Conservation (phyloP, 345 rosid genomes). For the Laguncularia racemosa region DNA sequence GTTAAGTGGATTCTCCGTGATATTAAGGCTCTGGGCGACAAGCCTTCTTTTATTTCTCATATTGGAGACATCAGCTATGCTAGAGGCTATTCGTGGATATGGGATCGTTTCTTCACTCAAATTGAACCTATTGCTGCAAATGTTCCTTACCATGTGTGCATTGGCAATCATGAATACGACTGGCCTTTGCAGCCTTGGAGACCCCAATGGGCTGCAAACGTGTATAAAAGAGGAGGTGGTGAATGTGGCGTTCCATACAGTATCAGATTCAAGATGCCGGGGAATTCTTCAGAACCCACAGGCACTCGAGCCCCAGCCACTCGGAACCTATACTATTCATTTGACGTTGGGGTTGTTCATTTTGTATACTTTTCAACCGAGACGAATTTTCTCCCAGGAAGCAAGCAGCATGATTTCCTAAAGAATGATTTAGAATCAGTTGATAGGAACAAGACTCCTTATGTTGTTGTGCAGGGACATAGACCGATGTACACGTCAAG, state of each 20-base stretch:
- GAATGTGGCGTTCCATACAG: conserved; percentile 95
- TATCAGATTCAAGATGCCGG: conserved; percentile 85
- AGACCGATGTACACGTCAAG: conserved; percentile 96
- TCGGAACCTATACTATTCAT: conserved; percentile 78
- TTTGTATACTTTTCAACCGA: conserved; percentile 80
- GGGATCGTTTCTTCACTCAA: conserved; percentile 83
- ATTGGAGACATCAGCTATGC: conserved; percentile 96
- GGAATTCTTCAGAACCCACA: conserved; percentile 67
- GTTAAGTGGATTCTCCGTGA: conserved; percentile 85
- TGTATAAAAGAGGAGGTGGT: conserved; percentile 82
- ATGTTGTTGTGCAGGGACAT: conserved; percentile 78
- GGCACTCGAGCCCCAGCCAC: conserved; percentile 61
- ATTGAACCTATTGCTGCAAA: conserved; percentile 71
- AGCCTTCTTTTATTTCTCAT: conserved; percentile 65
- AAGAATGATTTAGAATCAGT: conserved; percentile 75
- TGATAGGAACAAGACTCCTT: conserved; percentile 72
- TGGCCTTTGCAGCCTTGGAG: conserved; percentile 95
- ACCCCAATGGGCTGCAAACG: conserved; percentile 59
- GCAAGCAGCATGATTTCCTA: conserved; percentile 60
- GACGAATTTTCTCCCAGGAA: conserved; percentile 73
- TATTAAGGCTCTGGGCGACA: conserved; percentile 56
- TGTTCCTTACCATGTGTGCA: conserved; percentile 84
- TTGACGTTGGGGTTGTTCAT: conserved; percentile 66
- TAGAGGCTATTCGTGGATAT: conserved; percentile 75
- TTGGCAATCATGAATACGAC: conserved; percentile 89